Evolutionary conservation across 192 early-diverging fungal genomes (phyloP), one percentile per base, ranked within the genome.

Genomic region (Backusella liffmaniae): DNA sequence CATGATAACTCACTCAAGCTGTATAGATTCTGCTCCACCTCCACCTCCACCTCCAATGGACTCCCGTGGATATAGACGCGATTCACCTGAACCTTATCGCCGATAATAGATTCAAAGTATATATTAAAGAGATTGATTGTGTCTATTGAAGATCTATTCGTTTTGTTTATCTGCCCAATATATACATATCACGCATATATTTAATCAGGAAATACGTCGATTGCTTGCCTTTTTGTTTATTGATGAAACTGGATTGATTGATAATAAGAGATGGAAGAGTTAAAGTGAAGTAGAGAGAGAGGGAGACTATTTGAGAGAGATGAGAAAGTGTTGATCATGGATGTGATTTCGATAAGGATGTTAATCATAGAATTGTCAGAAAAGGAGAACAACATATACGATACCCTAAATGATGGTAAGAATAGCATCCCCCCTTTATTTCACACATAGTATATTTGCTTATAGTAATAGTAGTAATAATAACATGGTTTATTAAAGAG

Each of bases 41-140:
- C 42, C 70, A 34, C 42, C 56, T 13, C 70, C 18, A 7, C 70
- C 70, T 18, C 70, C 70, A 18, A 72, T 72, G 70, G 70, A 72
- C 23, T 46, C 70, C 21, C 70, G 70, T 72, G 70, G 37, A 46
- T 72, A 53, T 30, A 72, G 70, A 72, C 70, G 70, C 30, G 42
- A 44, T 30, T 72, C 70, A 5, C 70, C 70, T 51, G 70, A 72
- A 30, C 39, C 42, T 29, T 72, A 72, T 44, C 70, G 70, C 30
- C 70, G 70, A 44, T 72, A 72, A 67, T 29, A 29, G 21, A 62
- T 29, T 26, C 21, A 62, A 62, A 62, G 26, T 13, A 62, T 29
- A 62, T 3, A 49, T 49, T 49, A 49, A 49, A 49, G 46, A 49
- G 46, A 49, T 49, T 49, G 46, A 49, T 49, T 49, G 46, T 49